phyloP scores from a whole-genome alignment of 2,329 filamentous ascomycete genomes.

The Cadophora sp. region DNA sequence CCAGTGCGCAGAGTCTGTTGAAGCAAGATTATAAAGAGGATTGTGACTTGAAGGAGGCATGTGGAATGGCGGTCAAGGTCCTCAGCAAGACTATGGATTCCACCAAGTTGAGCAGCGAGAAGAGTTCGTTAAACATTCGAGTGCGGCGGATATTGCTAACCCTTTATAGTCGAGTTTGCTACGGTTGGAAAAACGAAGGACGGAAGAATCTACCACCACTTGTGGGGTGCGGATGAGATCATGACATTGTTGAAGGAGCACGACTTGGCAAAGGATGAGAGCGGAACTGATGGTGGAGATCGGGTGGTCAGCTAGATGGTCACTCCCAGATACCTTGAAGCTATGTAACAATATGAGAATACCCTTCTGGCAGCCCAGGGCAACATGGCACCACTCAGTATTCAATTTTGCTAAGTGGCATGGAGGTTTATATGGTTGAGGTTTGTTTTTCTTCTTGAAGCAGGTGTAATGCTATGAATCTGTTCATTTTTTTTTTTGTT shows the following conservation, averaged over 20 bases:
- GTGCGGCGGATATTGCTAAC: constrained; percentile 30
- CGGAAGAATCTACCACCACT: constrained; percentile 96
- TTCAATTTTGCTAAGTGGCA: not conserved
- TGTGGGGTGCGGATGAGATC: constrained; percentile 98
- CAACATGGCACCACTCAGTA: not conserved
- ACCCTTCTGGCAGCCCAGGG: constrained; percentile 18
- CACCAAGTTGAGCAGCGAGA: constrained; percentile 97
- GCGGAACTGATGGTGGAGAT: constrained; percentile 43
- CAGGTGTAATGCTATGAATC: no score
- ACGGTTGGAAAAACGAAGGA: constrained; percentile 95
- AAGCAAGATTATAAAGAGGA: constrained; percentile 99
- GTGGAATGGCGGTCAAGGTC: constrained; percentile 97
- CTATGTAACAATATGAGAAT: constrained; percentile 41
- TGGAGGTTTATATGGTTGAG: not conserved
- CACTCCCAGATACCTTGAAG: constrained; percentile 18
- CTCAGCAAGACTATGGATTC: constrained; percentile 99
- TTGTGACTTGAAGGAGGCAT: constrained; percentile 94
- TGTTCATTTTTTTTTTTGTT: not conserved
- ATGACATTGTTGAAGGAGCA: constrained; percentile 93
- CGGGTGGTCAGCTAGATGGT: constrained; percentile 42
- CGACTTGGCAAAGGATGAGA: constrained; percentile 86
- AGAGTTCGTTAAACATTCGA: constrained; percentile 70
- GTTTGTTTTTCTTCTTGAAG: not conserved
- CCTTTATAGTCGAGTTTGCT: constrained; percentile 84
- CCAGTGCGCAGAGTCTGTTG: constrained; percentile 92